Percentiles rank a stretch among this genome's conserved stretches.
These are phyloP conservation scores for Viridothelium virens DNA, from an alignment of 495 filamentous ascomycete species.

Conservation along the genomic window DNA sequence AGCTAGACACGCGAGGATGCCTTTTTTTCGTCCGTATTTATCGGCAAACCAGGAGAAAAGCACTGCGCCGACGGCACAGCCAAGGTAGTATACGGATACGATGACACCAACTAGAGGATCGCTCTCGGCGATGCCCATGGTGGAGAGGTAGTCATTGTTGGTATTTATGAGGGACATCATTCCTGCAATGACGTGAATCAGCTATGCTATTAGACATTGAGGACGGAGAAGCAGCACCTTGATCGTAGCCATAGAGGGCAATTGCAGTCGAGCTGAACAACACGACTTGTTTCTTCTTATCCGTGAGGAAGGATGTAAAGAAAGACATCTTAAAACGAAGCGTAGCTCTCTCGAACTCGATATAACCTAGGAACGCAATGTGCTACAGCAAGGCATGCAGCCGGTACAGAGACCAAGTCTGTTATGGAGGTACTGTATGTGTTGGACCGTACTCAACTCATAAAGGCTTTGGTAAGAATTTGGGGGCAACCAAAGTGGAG, in stretches of 20 bases:
- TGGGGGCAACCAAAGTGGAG: background rate
- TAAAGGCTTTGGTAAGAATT: background rate
- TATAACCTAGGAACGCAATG: background rate
- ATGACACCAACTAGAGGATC: slow-evolving; percentile 49
- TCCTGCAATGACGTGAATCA: slow-evolving; percentile 26
- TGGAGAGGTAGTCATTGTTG: slow-evolving; percentile 46
- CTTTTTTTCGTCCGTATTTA: slow-evolving; percentile 41
- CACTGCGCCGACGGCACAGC: slow-evolving; percentile 47
- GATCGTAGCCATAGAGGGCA: slow-evolving; percentile 51
- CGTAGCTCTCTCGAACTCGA: background rate
- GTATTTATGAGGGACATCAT: slow-evolving; percentile 58
- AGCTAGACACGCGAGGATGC: slow-evolving; percentile 44
- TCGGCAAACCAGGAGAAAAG: slow-evolving; percentile 45
- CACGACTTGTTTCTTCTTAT: slow-evolving; percentile 42
- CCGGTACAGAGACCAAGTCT: no score
- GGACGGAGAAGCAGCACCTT: slow-evolving; percentile 22
- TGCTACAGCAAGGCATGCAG: background rate
- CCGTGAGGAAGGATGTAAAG: slow-evolving; percentile 4
- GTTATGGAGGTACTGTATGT: background rate
- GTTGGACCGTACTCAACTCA: background rate
- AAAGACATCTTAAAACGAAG: background rate
- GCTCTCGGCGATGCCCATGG: slow-evolving; percentile 45
- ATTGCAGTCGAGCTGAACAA: slow-evolving; percentile 51
- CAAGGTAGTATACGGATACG: slow-evolving; percentile 53
- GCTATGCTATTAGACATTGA: background rate